These are phyloP conservation scores for Curvularia lunata DNA, from an alignment of 2,329 filamentous ascomycete genomes.

Conservation along the genomic window DNA sequence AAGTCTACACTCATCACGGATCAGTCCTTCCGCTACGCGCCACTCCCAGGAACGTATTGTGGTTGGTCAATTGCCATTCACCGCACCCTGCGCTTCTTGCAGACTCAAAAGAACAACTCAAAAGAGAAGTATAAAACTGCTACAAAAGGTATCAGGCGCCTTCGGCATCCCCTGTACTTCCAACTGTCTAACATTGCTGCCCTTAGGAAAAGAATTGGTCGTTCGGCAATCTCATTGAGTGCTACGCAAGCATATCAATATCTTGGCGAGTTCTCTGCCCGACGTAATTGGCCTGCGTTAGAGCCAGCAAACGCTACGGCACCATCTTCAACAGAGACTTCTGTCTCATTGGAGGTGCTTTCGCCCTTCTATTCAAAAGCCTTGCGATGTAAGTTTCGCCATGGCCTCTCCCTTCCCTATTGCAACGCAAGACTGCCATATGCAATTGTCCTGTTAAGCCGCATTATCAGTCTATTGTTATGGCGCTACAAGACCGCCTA, in stretches of 20 bases:
- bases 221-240: conserved; percentile 3
- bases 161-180: conserved; percentile 6
- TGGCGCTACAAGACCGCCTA: not conserved
- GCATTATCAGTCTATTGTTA: not conserved
- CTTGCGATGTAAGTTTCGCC: conserved; percentile 12
- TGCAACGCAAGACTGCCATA: not conserved
- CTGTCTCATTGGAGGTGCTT: too few species aligned
- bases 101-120: not conserved
- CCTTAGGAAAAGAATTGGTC: not conserved
- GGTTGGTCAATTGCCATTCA: not conserved
- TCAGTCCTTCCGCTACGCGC: not conserved
- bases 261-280: not conserved
- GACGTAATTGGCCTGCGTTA: not conserved
- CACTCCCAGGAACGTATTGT: not conserved
- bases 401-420: not conserved
- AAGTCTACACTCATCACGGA: too few species aligned
- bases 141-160: conserved; percentile 3
- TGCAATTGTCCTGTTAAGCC: not conserved
- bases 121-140: not conserved
- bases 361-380: not conserved
- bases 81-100: not conserved
- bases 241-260: conserved; percentile 12
- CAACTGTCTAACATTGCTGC: conserved; percentile 2
- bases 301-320: conserved; percentile 12
- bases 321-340: not conserved